phyloP scores from a whole-genome alignment of 75 land plant genomes.

The Selaginella moellendorffii region DNA sequence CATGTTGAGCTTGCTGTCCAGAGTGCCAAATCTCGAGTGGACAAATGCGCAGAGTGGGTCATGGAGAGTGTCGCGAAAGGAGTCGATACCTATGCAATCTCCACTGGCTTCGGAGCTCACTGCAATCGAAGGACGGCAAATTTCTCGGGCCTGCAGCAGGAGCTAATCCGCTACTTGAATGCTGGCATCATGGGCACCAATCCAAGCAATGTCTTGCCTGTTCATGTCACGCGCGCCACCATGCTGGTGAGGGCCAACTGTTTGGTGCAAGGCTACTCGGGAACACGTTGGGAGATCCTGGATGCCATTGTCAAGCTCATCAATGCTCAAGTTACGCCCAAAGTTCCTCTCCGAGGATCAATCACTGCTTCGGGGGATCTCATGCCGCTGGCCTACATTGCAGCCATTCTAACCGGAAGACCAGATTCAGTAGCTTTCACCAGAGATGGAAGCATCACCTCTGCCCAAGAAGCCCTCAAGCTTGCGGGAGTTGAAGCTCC shows the following conservation, averaged over 20 bases:
- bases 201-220: not conserved
- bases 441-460: conserved; percentile 21
- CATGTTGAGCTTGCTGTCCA: not conserved
- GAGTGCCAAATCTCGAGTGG: conserved; percentile 26
- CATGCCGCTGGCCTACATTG: conserved; percentile 61
- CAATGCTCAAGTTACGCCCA: conserved; percentile 41
- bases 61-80: no score
- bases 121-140: conserved; percentile 44
- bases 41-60: conserved; percentile 36
- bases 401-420: conserved; percentile 49
- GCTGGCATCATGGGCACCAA: conserved; percentile 35
- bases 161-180: conserved; percentile 56
- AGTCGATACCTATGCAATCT: conserved; percentile 42
- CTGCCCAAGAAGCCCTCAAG: conserved; percentile 43
- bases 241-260: conserved; percentile 65
- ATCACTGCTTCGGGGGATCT: conserved; percentile 71
- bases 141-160: conserved; percentile 37
- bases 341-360: conserved; percentile 58
- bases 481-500: conserved; percentile 45
- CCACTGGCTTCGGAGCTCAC: conserved; percentile 58
- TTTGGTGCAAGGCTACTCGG: conserved; percentile 63
- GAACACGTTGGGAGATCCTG: conserved; percentile 59
- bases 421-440: conserved; percentile 30
- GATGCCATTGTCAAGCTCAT: conserved; percentile 25
- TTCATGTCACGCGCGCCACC: conserved; percentile 30